phyloP scores from a whole-genome alignment of 306 rosid genomes.

The Fragaria vesca region DNA sequence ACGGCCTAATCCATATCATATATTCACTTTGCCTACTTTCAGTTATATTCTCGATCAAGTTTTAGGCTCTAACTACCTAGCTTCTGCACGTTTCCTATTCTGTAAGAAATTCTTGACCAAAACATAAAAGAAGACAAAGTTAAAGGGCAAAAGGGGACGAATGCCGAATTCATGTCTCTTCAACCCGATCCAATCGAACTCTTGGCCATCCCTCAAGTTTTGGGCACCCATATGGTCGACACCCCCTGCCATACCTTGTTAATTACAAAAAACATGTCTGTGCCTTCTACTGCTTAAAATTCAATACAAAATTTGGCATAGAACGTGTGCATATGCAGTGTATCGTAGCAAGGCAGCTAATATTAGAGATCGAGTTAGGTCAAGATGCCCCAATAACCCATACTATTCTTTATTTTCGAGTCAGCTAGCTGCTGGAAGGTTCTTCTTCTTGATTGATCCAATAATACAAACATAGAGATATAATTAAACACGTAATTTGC shows the following conservation, averaged over 20 bases:
- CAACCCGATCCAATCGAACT: not conserved
- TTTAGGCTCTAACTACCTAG: not conserved
- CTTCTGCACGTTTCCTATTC: not conserved
- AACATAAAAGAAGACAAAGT: not conserved
- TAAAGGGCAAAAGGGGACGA: not conserved
- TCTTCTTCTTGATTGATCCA: not conserved
- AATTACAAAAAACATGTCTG: conserved; percentile 22
- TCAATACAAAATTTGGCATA: not conserved
- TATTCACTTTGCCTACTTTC: not conserved
- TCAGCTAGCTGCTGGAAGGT: not conserved
- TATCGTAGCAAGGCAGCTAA: not conserved
- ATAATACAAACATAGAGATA: not conserved
- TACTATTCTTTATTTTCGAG: not conserved
- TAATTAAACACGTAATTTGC: not conserved
- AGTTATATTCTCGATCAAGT: not conserved
- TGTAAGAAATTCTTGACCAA: not conserved
- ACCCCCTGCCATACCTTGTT: conserved; percentile 21
- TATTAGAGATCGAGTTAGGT: not conserved
- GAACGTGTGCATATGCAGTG: conserved; percentile 12
- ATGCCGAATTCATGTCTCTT: not conserved
- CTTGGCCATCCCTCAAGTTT: conserved; percentile 2
- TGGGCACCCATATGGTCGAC: conserved; percentile 29
- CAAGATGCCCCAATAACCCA: conserved; percentile 10
- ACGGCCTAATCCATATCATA: not conserved
- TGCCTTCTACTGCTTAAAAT: not conserved